A percentile compares a stretch with the other conserved stretches of the same genome.
Evolutionary conservation across 2,329 filamentous ascomycete species (phyloP).

Genomic region (Beauveria brongniartii): DNA sequence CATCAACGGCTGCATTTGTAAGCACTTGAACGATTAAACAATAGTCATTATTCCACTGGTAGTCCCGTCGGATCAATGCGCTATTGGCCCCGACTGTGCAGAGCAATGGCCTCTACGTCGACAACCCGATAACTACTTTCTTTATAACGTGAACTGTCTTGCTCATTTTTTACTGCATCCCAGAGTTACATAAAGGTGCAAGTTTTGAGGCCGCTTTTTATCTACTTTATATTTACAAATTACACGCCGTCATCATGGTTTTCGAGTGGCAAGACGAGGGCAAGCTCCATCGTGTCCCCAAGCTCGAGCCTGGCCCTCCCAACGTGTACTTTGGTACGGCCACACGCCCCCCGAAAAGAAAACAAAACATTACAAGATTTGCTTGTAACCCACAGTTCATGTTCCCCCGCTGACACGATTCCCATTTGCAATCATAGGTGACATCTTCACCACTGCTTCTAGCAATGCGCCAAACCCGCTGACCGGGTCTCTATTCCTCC

Average conservation of each 20-base stretch:
- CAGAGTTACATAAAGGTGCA: no score
- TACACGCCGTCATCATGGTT: background rate
- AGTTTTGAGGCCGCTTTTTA: background rate
- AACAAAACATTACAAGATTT: no score
- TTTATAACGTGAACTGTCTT: background rate
- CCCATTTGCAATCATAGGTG: background rate
- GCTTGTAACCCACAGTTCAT: no score
- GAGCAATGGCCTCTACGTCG: background rate
- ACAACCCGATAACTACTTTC: background rate
- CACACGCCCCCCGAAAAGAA: no score
- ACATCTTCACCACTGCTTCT: background rate
- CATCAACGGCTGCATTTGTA: background rate
- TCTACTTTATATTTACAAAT: no score
- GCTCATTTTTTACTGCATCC: no score
- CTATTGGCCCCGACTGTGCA: background rate
- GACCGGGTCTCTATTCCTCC: background rate
- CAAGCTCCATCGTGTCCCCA: background rate
- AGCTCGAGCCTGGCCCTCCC: background rate
- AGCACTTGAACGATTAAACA: background rate
- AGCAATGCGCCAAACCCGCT: background rate
- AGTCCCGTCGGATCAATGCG: background rate
- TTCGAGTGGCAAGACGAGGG: background rate
- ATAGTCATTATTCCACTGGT: no score
- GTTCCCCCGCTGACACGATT: background rate
- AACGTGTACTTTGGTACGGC: background rate